Conservation (phyloP, 768 basidiomycete genomes). For the Mycena pura region DNA sequence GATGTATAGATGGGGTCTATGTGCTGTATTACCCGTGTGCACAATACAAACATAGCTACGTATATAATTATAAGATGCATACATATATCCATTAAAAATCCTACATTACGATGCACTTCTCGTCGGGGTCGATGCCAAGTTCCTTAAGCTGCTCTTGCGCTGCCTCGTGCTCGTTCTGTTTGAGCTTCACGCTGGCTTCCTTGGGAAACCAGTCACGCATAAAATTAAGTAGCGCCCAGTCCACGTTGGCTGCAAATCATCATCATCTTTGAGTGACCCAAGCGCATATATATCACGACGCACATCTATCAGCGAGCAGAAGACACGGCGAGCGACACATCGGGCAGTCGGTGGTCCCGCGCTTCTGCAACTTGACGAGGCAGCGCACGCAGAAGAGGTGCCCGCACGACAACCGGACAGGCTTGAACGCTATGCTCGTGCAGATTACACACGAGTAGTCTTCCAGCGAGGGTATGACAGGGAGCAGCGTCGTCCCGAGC, state of each 20-base stretch:
- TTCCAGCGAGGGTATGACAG: conserved; percentile 79
- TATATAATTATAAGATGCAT: background rate
- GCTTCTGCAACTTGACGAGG: conserved; percentile 91
- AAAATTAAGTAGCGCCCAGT: conserved; percentile 81
- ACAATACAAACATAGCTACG: background rate
- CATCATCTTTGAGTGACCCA: background rate
- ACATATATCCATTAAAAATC: background rate
- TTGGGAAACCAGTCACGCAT: conserved; percentile 93
- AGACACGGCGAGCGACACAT: conserved; percentile 85
- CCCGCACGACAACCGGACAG: conserved; percentile 80
- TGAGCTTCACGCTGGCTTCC: conserved; percentile 77
- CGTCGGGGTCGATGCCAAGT: conserved; percentile 61
- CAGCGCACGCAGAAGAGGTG: conserved; percentile 84
- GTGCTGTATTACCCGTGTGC: conserved; percentile 2
- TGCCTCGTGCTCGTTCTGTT: conserved; percentile 78
- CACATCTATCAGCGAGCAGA: conserved; percentile 76
- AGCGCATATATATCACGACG: conserved; percentile 36
- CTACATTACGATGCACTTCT: conserved; percentile 52
- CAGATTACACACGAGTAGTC: conserved; percentile 92
- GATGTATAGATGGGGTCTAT: no score
- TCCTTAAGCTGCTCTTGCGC: conserved; percentile 71
- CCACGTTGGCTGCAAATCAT: conserved; percentile 81
- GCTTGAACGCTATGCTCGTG: conserved; percentile 90
- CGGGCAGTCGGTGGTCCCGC: conserved; percentile 77
- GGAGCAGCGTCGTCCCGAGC: conserved; percentile 81